A percentile compares a stretch with the other conserved stretches of the same genome.
These are phyloP conservation scores for Ascochyta koolunga DNA, from an alignment of 2,329 filamentous ascomycete genomes.

Conservation along the genomic window DNA sequence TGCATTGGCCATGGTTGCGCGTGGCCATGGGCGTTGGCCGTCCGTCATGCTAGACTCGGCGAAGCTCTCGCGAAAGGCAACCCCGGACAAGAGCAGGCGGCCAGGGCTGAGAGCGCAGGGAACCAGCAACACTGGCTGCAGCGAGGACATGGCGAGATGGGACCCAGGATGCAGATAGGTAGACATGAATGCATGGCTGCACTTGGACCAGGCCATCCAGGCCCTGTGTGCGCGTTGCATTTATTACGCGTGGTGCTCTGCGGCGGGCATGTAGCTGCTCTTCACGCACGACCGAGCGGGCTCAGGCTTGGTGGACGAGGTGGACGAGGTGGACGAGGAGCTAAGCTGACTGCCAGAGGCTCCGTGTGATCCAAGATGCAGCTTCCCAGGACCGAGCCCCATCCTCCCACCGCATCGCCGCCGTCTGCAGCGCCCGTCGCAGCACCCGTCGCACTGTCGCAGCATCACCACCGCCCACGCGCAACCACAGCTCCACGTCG, in stretches of 20 bases:
- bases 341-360: slow-evolving; percentile 16
- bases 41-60: not conserved
- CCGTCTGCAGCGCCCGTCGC: slow-evolving; percentile 6
- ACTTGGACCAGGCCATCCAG: not conserved
- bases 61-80: not conserved
- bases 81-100: not conserved
- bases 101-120: not conserved
- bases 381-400: not conserved
- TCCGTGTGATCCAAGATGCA: slow-evolving; percentile 22
- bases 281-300: slow-evolving; percentile 21
- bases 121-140: not conserved
- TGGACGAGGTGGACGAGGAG: slow-evolving; percentile 17
- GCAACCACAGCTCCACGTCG: slow-evolving; percentile 14
- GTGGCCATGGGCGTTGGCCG: not conserved
- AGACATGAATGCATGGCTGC: slow-evolving; percentile 5
- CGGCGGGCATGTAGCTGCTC: slow-evolving; percentile 15
- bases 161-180: not conserved
- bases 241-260: slow-evolving; percentile 19
- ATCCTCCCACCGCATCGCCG: slow-evolving; percentile 7
- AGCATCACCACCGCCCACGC: slow-evolving; percentile 22
- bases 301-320: slow-evolving; percentile 21
- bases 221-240: slow-evolving; percentile 3
- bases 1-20: slow-evolving; percentile 5
- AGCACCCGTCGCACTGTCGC: slow-evolving; percentile 10
- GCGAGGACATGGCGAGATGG: not conserved